Evolutionary conservation across 2,329 filamentous ascomycete species (phyloP), one percentile per base, ranked within the genome.

Genomic region (Penicillium brasilianum): DNA sequence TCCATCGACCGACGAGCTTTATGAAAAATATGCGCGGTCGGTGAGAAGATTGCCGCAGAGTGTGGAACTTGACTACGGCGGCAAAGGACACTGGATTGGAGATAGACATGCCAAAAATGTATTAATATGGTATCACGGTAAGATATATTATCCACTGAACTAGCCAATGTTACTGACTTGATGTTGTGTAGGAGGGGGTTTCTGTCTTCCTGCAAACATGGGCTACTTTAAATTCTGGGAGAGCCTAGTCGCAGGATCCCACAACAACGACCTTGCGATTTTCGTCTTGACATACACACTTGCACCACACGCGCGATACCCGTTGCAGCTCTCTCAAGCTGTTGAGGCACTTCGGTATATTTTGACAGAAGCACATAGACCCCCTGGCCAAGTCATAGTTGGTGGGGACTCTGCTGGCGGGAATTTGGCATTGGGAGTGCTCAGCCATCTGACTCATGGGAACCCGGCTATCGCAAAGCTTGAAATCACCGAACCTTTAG

Each of bases 201-300:
- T 44, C 41, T 44, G 41, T 44, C 41, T 44, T 44, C 41, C 41
- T 25, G 41, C 9, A 44, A 44, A 44, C 6, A 13, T 44, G 41
- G 41, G 41, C 41, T 44, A 44, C 41, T 44, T 44, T 25, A 44
- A 44, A 14, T 44, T 44, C 20, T 44, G 41, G 41, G 41, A 44
- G 11, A 44, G 18, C 18, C 41, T 44, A 14, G 20, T 44, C 20
- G 18, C 41, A 44, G 41, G 10, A 44, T 22, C 41, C 41, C 41
- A 44, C 18, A 44, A 36, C 34, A 36, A 44, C 41, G 41, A 44
- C 41, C 41, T 44, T 44, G 41, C 41, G 4, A 44, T 44, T 44
- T 44, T 44, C 10, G 41, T 44, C 41, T 44, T 44, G 41, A 44
- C 41, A 13, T 44, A 44, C 41, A 44, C 41, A 25, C 41, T 44